Base-by-base conservation (phyloP, 2,329 filamentous ascomycete genomes). In the Chalara sp. region DNA sequence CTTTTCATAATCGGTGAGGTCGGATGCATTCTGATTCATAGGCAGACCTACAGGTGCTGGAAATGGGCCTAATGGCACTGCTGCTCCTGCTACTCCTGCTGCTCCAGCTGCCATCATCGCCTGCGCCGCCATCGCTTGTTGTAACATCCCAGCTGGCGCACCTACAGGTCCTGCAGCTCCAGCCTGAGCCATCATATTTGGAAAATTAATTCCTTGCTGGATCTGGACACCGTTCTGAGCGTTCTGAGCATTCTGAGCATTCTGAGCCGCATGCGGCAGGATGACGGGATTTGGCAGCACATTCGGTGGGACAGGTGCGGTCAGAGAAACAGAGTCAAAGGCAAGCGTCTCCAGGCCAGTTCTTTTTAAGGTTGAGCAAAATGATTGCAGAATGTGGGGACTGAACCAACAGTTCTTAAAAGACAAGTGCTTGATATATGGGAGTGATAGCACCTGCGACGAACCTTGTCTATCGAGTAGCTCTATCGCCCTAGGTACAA, bases 371-470 rank as follows among this genome's bases (percentile, higher is more conserved):
- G 65, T 63, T 2, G 68, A 67, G 52, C 83, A 67, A 47, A 83
- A 72, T 8, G 72, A 68, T 32, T 75, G 61, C 32, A 87, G 70
- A 1, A 81, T 71, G 40, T 76, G 70, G 0, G 84, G 83, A 3
- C 76, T 76, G 10, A 81, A 69, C 83, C 84, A 88, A 66, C 84
- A 87, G 58, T 88, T 88, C 57, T 79, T 79, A 6, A 88, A 68
- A 0, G 76, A 82, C 2, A 89, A 65, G 46, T 80, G 70, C 53
- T 79, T 70, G 29, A 87, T 64, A 58, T 78, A 65, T 3, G 77
- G 78, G 43, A 89, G 72, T 1, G 65, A 63, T n/a, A 83, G 62
- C 5, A 82, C 52, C 2, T 46, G 35, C 12, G 52, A 42, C 6
- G 50, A n/a, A 6, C 54, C 33, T 13, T 33, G 29, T 45, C 61